Percentiles rank a stretch among this genome's conserved stretches.
These are phyloP conservation scores for Coccomyxa subellipsoidea DNA, from an alignment of 163 green algal species.

Conservation along the genomic window DNA sequence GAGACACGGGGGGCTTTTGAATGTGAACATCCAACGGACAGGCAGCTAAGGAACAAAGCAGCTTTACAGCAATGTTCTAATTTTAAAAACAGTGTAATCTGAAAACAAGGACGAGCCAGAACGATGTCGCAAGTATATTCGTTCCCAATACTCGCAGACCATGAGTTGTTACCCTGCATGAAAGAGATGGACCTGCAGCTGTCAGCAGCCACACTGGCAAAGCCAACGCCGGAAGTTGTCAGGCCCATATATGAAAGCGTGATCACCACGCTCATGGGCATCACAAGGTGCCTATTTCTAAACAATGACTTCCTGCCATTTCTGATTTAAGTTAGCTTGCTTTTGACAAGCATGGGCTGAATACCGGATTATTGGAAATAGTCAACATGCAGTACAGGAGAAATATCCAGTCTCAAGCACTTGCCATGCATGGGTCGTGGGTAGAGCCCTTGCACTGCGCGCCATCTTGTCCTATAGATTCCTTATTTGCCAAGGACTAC, in stretches of 20 bases:
- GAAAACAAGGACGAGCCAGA: not conserved
- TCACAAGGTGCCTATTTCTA: slow-evolving; percentile 55
- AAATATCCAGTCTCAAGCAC: too few relatives aligned
- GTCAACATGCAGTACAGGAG: too few relatives aligned
- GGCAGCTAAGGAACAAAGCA: too few relatives aligned
- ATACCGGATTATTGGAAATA: too few relatives aligned
- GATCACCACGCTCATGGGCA: slow-evolving; percentile 70
- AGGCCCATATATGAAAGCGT: slow-evolving; percentile 76
- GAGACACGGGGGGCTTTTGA: too few relatives aligned
- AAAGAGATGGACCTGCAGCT: slow-evolving; percentile 79
- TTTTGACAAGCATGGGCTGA: too few relatives aligned
- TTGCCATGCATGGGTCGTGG: not conserved
- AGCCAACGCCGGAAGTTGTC: slow-evolving; percentile 80
- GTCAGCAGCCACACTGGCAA: slow-evolving; percentile 62
- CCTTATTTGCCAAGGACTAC: not conserved
- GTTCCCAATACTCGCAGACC: slow-evolving; percentile 19
- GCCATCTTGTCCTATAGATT: not conserved
- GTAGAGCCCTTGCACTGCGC: not conserved
- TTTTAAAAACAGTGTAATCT: not conserved
- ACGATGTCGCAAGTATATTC: slow-evolving; percentile 15
- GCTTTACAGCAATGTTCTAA: too few relatives aligned
- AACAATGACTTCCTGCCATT: not conserved
- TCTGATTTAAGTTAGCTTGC: too few relatives aligned
- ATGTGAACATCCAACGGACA: too few relatives aligned
- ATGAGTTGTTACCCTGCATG: slow-evolving; percentile 81